A percentile compares a stretch with the other conserved stretches of the same genome.
These are phyloP conservation scores for Ottelia alismoides DNA, from an alignment of 106 monocot species.

Conservation along the genomic window DNA sequence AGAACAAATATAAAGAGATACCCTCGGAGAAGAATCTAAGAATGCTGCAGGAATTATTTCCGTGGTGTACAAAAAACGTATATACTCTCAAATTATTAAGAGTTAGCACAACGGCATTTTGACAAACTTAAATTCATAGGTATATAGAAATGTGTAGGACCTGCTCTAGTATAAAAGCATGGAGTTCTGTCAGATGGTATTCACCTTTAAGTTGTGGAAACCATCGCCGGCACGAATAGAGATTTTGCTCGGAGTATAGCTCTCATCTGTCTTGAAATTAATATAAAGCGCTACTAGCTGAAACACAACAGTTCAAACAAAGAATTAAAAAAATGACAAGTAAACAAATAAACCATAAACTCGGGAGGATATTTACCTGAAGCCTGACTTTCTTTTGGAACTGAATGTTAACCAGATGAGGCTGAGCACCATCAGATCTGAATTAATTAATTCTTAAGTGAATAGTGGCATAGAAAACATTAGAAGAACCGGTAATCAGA, in stretches of 20 bases:
- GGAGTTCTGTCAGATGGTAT: no score
- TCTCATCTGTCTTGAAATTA: slow-evolving; percentile 94
- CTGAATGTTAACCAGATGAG: slow-evolving; percentile 94
- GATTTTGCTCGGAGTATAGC: slow-evolving; percentile 97
- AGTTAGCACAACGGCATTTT: no score
- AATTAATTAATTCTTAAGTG: slow-evolving; percentile 1
- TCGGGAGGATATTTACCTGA: slow-evolving; percentile 35
- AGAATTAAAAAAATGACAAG: slow-evolving; percentile 1
- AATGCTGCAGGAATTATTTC: no score
- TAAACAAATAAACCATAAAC: background rate
- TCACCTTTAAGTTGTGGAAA: slow-evolving; percentile 93
- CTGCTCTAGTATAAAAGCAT: no score
- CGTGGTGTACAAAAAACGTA: no score
- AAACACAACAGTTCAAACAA: slow-evolving; percentile 1
- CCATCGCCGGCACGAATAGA: slow-evolving; percentile 92
- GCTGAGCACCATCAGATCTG: slow-evolving; percentile 95
- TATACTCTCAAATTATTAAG: no score
- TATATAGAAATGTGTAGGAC: no score
- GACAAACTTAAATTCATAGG: background rate
- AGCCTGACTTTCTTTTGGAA: slow-evolving; percentile 97
- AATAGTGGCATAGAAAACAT: background rate
- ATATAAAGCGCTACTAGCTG: slow-evolving; percentile 83
- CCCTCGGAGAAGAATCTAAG: no score
- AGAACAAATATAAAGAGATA: no score
- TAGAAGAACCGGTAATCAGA: no score